Evolutionary conservation across 768 basidiomycete genomes (phyloP), one percentile per base, ranked within the genome.

Genomic region (Leccinum boreale): DNA sequence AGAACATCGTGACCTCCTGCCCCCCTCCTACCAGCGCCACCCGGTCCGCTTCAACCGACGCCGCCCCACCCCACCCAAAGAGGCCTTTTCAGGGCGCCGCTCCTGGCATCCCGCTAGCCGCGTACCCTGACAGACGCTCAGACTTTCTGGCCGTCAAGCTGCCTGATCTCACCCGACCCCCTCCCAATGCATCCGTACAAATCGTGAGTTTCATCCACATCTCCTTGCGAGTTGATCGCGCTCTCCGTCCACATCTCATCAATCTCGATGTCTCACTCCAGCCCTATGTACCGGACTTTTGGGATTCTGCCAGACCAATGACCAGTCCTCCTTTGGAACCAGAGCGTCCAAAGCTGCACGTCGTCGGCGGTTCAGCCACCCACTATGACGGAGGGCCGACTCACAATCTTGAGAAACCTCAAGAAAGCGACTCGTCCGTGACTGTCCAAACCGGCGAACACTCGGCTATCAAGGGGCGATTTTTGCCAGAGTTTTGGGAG

Each of bases 231-330:
- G 52, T 39, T 47, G 19, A 62, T 63, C 31, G 12, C 31, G 12
- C 10, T 53, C 19, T 51, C 19, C 5, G 24, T 19, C 46, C 62
- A 52, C 47, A n/a, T 48, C 46, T 42, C 44, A 51, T 53, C 53
- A 58, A 48, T 57, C 52, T 12, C 28, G 24, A 46, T 51, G 35
- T 15, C 24, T n/a, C 35, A 28, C 56, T 45, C 10, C 63, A 89
- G 86, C 86, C 87, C 10, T 81, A 79, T 67, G 66, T 79, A 1
- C 81, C 79, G 33, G 85, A 87, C 74, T 79, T 83, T 62, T 86
- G 81, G 79, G 73, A 79, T 42, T 81, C 84, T 1, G 76, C 78
- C n/a, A 71, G 69, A 60, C 73, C 46, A 70, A 78, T 62, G 64
- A 71, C 46, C 44, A 70, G 44, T 35, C 61, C 58, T 58, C 69